Evolutionary conservation across 208 protist genomes (phyloP).

Genomic region (Acanthamoeba rhysodes): DNA sequence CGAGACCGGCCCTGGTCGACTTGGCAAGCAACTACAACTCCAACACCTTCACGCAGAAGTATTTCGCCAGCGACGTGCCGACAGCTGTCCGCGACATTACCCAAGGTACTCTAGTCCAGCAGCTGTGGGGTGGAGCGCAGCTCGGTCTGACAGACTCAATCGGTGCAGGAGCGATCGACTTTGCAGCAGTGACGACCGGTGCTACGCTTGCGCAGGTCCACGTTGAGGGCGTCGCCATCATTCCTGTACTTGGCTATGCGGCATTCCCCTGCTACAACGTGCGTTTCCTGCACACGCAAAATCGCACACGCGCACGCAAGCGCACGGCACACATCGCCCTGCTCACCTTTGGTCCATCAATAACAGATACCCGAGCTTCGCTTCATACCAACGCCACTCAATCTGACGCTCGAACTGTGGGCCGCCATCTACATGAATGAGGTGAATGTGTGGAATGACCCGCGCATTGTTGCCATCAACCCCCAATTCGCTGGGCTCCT

Average conservation of each 20-base stretch:
- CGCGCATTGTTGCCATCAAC: constrained; percentile 27
- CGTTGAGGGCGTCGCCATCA: not conserved
- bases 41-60: not conserved
- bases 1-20: not conserved
- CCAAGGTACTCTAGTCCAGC: not conserved
- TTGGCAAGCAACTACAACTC: not conserved
- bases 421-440: constrained; percentile 13
- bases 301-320: not conserved
- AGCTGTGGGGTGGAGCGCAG: no score
- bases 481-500: not conserved
- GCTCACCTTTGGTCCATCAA: not conserved
- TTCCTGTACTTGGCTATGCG: not conserved
- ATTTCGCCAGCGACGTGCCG: not conserved
- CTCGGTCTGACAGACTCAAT: no score
- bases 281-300: not conserved
- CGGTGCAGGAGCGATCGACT: not conserved
- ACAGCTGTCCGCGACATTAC: not conserved
- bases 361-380: not conserved
- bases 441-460: not conserved
- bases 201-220: not conserved
- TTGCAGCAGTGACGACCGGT: not conserved
- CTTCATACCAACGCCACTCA: not conserved
- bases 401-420: not conserved
- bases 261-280: not conserved
- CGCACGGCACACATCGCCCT: no score